phyloP scores from a whole-genome alignment of 192 early-diverging fungal species.

The Mortierella antarctica region DNA sequence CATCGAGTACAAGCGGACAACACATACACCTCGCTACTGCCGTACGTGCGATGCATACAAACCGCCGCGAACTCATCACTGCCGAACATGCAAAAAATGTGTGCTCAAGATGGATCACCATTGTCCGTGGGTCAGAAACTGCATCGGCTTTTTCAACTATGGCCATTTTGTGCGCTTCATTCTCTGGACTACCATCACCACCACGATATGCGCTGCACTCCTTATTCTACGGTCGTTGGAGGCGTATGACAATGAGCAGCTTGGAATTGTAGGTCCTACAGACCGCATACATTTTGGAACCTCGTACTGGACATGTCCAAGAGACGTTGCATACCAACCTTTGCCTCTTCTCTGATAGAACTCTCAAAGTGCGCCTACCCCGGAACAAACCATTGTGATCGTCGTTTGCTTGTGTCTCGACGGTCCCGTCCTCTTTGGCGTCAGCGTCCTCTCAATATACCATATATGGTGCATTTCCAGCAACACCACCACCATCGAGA shows the following conservation, averaged over 20 bases:
- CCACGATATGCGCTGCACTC: conserved; percentile 65
- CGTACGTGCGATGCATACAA: conserved; percentile 69
- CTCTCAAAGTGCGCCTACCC: conserved; percentile 58
- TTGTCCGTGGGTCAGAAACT: conserved; percentile 93
- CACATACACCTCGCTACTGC: conserved; percentile 78
- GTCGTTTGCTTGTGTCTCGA: conserved; percentile 80
- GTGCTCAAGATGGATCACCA: conserved; percentile 91
- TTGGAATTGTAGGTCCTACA: conserved; percentile 28
- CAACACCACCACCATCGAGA: conserved; percentile 90
- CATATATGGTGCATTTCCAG: conserved; percentile 76
- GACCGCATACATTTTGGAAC: background rate
- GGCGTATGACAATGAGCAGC: conserved; percentile 45
- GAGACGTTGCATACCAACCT: no score
- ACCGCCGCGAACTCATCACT: conserved; percentile 86
- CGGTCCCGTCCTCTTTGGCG: conserved; percentile 74
- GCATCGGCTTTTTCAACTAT: conserved; percentile 81
- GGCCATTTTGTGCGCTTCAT: conserved; percentile 86
- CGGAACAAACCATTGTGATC: conserved; percentile 75
- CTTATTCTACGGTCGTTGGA: conserved; percentile 64
- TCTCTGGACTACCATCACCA: conserved; percentile 69
- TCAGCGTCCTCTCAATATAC: conserved; percentile 74
- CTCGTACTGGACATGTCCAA: no score
- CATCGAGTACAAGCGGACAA: conserved; percentile 63
- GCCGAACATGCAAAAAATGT: conserved; percentile 77
- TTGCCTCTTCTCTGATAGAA: conserved; percentile 6